Percentiles rank a stretch among this genome's conserved stretches.
These are phyloP conservation scores for Penstemon newberryi DNA, from an alignment of 257 asterid genomes.

Conservation along the genomic window DNA sequence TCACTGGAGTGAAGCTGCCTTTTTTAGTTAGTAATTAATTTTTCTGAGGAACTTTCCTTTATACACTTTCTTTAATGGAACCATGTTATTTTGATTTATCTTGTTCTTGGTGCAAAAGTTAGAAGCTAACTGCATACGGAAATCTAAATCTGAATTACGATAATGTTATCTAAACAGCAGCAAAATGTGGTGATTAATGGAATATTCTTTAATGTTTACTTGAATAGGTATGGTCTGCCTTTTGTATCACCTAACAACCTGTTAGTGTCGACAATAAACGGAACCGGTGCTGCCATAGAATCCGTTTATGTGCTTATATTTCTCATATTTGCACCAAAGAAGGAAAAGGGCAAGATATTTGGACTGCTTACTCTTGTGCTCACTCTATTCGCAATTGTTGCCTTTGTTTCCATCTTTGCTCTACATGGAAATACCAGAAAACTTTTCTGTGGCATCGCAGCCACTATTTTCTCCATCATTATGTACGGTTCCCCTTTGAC, in stretches of 20 bases:
- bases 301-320: conserved; percentile 50
- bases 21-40: background rate
- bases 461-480: conserved; percentile 73
- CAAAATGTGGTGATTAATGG: background rate
- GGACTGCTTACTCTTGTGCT: conserved; percentile 48
- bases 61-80: too few relatives aligned
- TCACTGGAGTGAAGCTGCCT: background rate
- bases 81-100: too few relatives aligned
- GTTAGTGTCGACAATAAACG: conserved; percentile 65
- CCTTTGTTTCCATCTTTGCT: conserved; percentile 56
- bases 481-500: conserved; percentile 87
- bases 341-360: conserved; percentile 59
- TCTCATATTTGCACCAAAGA: conserved; percentile 55
- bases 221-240: conserved; percentile 78
- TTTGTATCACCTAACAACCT: conserved; percentile 80
- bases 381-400: conserved; percentile 46
- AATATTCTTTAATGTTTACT: conserved; percentile 15
- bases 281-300: conserved; percentile 68
- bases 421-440: conserved; percentile 61
- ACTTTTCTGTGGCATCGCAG: conserved; percentile 68
- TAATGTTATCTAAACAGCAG: background rate
- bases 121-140: too few relatives aligned
- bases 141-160: too few relatives aligned
- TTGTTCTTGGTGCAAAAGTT: too few relatives aligned
- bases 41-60: too few relatives aligned